Base-by-base conservation (phyloP, 2,329 filamentous ascomycete species). In the Ceratocystis harringtonii region DNA sequence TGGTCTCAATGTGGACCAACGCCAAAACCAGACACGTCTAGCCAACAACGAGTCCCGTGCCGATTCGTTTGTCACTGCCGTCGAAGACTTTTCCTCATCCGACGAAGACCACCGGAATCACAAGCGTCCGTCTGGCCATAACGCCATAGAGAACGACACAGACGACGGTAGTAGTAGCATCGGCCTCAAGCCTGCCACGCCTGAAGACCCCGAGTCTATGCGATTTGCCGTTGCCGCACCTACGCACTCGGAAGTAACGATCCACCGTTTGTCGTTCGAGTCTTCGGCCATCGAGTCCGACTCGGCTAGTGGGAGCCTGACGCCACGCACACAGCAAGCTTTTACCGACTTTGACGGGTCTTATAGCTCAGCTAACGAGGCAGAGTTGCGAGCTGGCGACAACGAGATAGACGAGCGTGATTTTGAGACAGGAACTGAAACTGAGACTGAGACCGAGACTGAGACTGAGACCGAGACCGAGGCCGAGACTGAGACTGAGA, bases 51-150 rank as follows among this genome's bases (percentile, higher is more conserved):
- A 67, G 45, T 65, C 62, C 19, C 62, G 66, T 32, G 66, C 66
- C 6, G 66, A 67, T 25, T 67, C 66, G 10, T 67, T 67, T 62
- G 66, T 67, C 7, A 67, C 66, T n/a, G 66, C 66, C n/a, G 66
- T 60, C 45, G 66, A 67, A 36, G 66, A 67, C 58, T 65, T 67
- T 62, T 67, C 66, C 15, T 64, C 62, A 10, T 67, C 66, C 6
- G 66, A 67, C 30, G 66, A 67, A n/a, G 66, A 67, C 15, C 57
- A 32, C n/a, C 48, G 41, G 7, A 19, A 50, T 44, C 65, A 63
- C 19, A 41, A 41, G 36, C 43, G 44, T 8, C 52, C 25, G 52
- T 63, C 61, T 48, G 44, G 50, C 65, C 25, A 62, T 6, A 28
- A 32, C 28, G 50, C 57, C 25, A 41, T 15, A 41, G 43, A 28